A percentile compares a stretch with the other conserved stretches of the same genome.
Conservation (phyloP, 2,329 filamentous ascomycete genomes). For the Alternaria sp. region DNA sequence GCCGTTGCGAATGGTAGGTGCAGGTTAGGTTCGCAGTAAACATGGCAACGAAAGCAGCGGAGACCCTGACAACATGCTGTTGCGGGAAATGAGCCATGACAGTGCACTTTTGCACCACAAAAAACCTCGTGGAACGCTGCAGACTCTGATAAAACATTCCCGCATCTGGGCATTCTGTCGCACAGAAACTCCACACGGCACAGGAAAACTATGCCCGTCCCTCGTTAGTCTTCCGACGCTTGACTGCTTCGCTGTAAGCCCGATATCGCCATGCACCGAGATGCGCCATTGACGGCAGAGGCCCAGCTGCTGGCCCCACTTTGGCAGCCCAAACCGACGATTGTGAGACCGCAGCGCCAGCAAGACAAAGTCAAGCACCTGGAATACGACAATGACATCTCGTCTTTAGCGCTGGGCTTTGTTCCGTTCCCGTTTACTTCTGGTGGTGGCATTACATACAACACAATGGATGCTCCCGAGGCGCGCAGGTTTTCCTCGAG, state of each 20-base stretch:
- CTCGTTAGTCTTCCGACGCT: slow-evolving; percentile 17
- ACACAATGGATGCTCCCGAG: slow-evolving; percentile 44
- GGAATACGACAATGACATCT: slow-evolving; percentile 30
- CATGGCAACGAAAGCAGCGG: slow-evolving; percentile 16
- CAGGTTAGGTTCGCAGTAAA: slow-evolving; percentile 6
- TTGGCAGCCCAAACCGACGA: slow-evolving; percentile 15
- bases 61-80: slow-evolving; percentile 7
- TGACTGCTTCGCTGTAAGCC: slow-evolving; percentile 25
- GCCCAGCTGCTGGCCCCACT: slow-evolving; percentile 26
- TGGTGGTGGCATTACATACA: slow-evolving; percentile 29
- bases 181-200: slow-evolving; percentile 16
- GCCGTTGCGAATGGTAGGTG: slow-evolving; percentile 14
- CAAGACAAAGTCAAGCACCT: slow-evolving; percentile 11
- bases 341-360: slow-evolving; percentile 11
- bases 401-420: slow-evolving; percentile 35
- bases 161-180: slow-evolving; percentile 17
- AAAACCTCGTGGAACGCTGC: slow-evolving; percentile 7
- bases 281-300: slow-evolving; percentile 22
- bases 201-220: slow-evolving; percentile 18
- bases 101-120: slow-evolving; percentile 7
- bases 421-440: slow-evolving; percentile 35
- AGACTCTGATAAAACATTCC: slow-evolving; percentile 17
- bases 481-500: slow-evolving; percentile 44
- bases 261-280: slow-evolving; percentile 25
- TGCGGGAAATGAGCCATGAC: slow-evolving; percentile 2